A percentile compares a stretch with the other conserved stretches of the same genome.
Conservation (phyloP, 2,329 filamentous ascomycete genomes). For the Stromatinia cepivora region DNA sequence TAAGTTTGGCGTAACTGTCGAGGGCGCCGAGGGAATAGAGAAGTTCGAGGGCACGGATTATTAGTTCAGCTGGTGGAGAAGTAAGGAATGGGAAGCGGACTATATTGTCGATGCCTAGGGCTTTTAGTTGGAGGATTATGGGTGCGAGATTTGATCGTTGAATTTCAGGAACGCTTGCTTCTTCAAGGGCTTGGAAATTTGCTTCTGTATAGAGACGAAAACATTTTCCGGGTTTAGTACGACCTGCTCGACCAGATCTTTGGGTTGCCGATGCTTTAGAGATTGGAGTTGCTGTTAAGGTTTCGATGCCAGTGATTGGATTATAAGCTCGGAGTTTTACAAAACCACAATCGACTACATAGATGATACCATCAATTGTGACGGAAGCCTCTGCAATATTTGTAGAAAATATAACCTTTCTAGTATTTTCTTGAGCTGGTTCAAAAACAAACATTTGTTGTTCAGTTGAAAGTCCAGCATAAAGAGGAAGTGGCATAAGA, state of each 20-base stretch:
- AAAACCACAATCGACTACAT: constrained; percentile 87
- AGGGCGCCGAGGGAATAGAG: constrained; percentile 84
- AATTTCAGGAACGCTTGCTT: constrained; percentile 82
- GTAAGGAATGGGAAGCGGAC: constrained; percentile 87
- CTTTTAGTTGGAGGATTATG: constrained; percentile 87
- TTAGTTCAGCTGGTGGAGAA: constrained; percentile 78
- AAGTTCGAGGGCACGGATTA: constrained; percentile 83
- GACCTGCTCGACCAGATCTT: constrained; percentile 83
- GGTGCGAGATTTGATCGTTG: constrained; percentile 89
- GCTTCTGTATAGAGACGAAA: constrained; percentile 87
- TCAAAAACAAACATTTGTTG: constrained; percentile 97
- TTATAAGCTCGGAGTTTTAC: constrained; percentile 89
- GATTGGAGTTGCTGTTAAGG: constrained; percentile 75
- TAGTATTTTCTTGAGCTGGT: constrained; percentile 72
- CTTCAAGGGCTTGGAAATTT: constrained; percentile 63
- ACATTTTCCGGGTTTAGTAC: constrained; percentile 89
- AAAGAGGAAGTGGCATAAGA: constrained; percentile 75
- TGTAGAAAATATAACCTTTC: constrained; percentile 90
- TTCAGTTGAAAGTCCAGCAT: constrained; percentile 84
- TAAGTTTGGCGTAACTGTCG: constrained; percentile 87
- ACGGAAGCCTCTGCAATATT: constrained; percentile 97
- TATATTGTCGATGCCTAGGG: constrained; percentile 92
- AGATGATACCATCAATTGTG: constrained; percentile 88
- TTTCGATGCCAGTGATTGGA: constrained; percentile 81
- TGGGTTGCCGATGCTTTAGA: constrained; percentile 94